These are phyloP conservation scores for Baorangia bicolor DNA, from an alignment of 768 basidiomycete species.

Conservation along the genomic window DNA sequence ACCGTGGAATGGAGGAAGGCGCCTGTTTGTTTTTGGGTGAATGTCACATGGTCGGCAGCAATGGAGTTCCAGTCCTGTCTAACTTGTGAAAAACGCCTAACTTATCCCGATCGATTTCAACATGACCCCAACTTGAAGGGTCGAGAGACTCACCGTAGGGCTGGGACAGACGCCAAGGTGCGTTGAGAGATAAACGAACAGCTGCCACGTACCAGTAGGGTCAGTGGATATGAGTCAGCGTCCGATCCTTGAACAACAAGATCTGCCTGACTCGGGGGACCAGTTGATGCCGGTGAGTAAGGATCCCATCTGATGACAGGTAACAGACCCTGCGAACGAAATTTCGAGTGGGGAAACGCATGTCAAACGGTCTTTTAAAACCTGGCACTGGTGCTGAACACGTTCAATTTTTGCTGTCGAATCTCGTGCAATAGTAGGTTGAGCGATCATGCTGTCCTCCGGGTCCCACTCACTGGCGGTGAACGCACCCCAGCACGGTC, in stretches of 20 bases:
- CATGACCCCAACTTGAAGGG: neutral
- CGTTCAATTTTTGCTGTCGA: neutral
- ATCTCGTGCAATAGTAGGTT: neutral
- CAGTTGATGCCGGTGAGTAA: slow-evolving; percentile 7
- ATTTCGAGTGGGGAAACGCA: neutral
- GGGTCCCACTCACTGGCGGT: neutral
- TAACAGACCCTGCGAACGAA: slow-evolving; percentile 11
- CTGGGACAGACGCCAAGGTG: neutral
- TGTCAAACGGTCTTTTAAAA: slow-evolving; percentile 4
- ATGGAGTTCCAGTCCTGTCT: neutral
- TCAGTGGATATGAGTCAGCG: neutral
- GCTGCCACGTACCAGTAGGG: neutral
- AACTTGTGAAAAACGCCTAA: neutral
- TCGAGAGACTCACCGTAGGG: neutral
- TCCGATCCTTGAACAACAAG: neutral
- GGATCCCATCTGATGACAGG: neutral
- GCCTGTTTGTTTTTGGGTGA: neutral
- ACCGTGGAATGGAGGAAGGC: neutral
- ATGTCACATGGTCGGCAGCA: neutral
- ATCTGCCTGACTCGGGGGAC: neutral
- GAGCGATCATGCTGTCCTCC: neutral
- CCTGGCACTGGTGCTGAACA: neutral
- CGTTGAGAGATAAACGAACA: neutral
- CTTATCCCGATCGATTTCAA: neutral
- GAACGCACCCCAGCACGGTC: neutral